Base-by-base conservation (phyloP, 495 filamentous ascomycete genomes). In the Cercophora scortea region DNA sequence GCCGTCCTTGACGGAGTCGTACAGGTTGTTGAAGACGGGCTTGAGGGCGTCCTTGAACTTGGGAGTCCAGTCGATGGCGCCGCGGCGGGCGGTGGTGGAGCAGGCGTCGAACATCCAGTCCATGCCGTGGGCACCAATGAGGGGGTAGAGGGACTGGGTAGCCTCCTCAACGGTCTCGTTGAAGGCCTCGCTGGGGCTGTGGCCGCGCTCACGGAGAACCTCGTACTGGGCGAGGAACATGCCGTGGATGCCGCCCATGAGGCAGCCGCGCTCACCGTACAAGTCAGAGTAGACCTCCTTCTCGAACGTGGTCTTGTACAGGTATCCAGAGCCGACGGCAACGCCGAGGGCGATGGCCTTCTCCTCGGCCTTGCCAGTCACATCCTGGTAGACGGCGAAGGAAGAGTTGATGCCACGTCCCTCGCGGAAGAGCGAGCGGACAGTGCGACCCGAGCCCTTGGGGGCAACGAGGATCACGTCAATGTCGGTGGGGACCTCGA, bases 171-270 rank as follows among this genome's bases (percentile, higher is more conserved):
- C 93, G 58, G 93, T 96, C 89, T 97, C 93, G 81, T 98, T 97
- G 87, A 98, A 97, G 55, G 93, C 93, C 79, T 98, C 94, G 65
- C 86, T 91, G 66, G 93, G 93, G 79, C 79, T 84, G 84, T 98
- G 93, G 72, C 93, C 93, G 59, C 86, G 82, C 83, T 98, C 93
- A 67, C 93, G 93, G 71, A 98, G 91, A 63, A 97, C 93, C 82
- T 98, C 94, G 80, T 98, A 97, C 81, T 98, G 93, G 54, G 93
- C 93, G 60, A 98, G 89, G 87, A 98, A 98, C 93, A 98, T 97
- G 75, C 93, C 93, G 82, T 98, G 94, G 76, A 98, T 98, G 74
- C 94, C 93, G 63, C 93, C 94, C 94, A 97, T 98, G 61, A 98
- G 79, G 81, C 94, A 98, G 69, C 94, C 93, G 77, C 93, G 91